These are phyloP conservation scores for Trichosporon faecale DNA, from an alignment of 1,284 basidiomycete species.

Conservation along the genomic window DNA sequence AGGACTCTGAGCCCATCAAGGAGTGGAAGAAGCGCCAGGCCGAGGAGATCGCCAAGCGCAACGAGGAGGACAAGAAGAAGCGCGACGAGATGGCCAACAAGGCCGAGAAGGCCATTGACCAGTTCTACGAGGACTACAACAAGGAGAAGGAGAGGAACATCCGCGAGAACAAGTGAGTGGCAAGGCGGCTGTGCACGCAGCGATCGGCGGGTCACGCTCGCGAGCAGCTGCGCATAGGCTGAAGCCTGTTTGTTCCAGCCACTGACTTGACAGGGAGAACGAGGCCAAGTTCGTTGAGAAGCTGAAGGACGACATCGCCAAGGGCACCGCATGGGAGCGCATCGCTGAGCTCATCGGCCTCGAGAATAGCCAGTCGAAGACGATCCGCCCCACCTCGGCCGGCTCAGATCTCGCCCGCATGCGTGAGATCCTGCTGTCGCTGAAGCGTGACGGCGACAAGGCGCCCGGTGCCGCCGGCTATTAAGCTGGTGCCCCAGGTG, in stretches of 20 bases:
- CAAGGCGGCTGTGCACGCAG: neutral
- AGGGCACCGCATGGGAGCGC: slow-evolving; percentile 94
- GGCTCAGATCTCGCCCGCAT: slow-evolving; percentile 84
- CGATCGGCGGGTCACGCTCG: too few species aligned
- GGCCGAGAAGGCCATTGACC: slow-evolving; percentile 89
- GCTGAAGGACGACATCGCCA: slow-evolving; percentile 72
- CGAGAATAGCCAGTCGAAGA: slow-evolving; percentile 87
- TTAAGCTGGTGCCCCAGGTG: slow-evolving; percentile 46
- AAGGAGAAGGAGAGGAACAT: slow-evolving; percentile 90
- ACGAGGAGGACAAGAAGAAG: slow-evolving; percentile 71
- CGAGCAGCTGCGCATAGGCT: neutral
- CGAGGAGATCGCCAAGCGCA: slow-evolving; percentile 77
- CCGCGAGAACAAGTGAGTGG: slow-evolving; percentile 85
- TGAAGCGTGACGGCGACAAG: slow-evolving; percentile 81
- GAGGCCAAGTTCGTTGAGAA: slow-evolving; percentile 76
- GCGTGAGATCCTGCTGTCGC: slow-evolving; percentile 81
- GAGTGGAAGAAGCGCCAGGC: slow-evolving; percentile 85
- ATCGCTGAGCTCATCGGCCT: slow-evolving; percentile 84
- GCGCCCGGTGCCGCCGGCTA: slow-evolving; percentile 91
- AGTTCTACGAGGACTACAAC: slow-evolving; percentile 93
- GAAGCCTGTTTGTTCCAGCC: too few species aligned
- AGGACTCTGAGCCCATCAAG: slow-evolving; percentile 84
- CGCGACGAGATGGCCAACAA: slow-evolving; percentile 81
- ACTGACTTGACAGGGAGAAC: slow-evolving; percentile 63
- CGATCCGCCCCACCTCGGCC: slow-evolving; percentile 78